phyloP scores from a whole-genome alignment of 768 basidiomycete genomes.

The Cystoderma amianthinum region DNA sequence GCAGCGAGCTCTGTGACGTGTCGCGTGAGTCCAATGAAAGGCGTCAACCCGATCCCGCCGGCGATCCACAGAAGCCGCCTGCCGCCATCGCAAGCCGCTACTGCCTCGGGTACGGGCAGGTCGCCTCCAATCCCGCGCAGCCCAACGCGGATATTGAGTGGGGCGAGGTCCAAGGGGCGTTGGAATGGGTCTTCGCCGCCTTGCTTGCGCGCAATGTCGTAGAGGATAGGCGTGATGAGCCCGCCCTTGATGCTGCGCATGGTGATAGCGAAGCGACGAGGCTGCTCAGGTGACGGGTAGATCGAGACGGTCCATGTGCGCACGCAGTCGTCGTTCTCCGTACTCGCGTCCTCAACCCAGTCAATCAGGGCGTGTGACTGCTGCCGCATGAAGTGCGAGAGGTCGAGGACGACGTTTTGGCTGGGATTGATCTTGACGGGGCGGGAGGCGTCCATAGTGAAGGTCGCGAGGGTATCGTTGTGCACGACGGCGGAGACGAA shows the following conservation, averaged over 20 bases:
- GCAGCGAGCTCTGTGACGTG: not conserved
- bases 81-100: constrained; percentile 3
- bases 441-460: constrained; percentile 2
- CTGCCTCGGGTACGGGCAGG: constrained; percentile 4
- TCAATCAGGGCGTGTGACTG: constrained; percentile 1
- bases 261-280: constrained; percentile 2
- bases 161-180: not conserved
- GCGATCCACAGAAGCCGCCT: constrained; percentile 5
- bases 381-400: constrained; percentile 1
- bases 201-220: constrained; percentile 1
- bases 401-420: constrained; percentile 4
- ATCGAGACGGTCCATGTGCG: constrained; percentile 7
- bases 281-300: not conserved
- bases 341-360: constrained; percentile 4
- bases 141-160: not conserved
- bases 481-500: constrained; percentile 1
- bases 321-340: constrained; percentile 6
- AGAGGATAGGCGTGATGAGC: constrained; percentile 5
- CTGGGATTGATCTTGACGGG: constrained; percentile 3
- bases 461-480: constrained; percentile 3
- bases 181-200: not conserved
- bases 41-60: constrained; percentile 6
- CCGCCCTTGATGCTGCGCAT: constrained; percentile 5
- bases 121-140: constrained; percentile 5
- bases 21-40: constrained; percentile 6